Conservation (phyloP, 768 basidiomycete genomes). For the Hirschioporus abietinus region DNA sequence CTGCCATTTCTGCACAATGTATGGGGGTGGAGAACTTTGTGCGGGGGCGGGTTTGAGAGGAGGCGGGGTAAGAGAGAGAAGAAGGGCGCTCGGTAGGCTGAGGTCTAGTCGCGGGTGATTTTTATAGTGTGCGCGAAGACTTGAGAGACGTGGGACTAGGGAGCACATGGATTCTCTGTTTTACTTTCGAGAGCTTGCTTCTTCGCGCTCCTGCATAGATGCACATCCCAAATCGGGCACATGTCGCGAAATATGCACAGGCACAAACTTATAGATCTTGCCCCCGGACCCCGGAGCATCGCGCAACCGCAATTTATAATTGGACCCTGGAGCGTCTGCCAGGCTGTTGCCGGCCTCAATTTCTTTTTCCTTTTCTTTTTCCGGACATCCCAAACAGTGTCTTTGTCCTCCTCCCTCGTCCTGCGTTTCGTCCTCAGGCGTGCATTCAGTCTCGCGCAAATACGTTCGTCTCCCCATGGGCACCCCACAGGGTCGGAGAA, state of each 20-base stretch:
- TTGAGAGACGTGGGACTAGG: not conserved
- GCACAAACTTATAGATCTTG: not conserved
- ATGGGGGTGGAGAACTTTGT: not conserved
- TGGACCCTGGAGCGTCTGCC: not conserved
- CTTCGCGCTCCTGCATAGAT: not conserved
- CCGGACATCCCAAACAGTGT: not conserved
- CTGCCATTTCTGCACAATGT: conserved; percentile 26
- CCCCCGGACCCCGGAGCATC: not conserved
- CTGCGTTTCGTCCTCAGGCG: not conserved
- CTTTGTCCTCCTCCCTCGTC: not conserved
- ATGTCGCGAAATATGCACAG: not conserved
- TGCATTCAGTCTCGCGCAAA: no score
- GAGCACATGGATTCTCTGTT: conserved; percentile 1
- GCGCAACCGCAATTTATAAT: not conserved
- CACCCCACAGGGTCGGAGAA: not conserved
- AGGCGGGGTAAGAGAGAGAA: not conserved
- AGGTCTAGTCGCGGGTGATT: not conserved
- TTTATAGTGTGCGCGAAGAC: not conserved
- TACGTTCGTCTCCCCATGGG: no score
- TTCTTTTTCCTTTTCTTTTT: not conserved
- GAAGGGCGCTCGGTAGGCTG: not conserved
- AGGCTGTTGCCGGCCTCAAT: not conserved
- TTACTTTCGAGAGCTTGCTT: not conserved
- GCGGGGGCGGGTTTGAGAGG: not conserved
- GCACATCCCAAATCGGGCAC: not conserved